Evolutionary conservation across 2,329 filamentous ascomycete genomes (phyloP), one percentile per base, ranked within the genome.

Genomic region (Pseudogymnoascus sp.): DNA sequence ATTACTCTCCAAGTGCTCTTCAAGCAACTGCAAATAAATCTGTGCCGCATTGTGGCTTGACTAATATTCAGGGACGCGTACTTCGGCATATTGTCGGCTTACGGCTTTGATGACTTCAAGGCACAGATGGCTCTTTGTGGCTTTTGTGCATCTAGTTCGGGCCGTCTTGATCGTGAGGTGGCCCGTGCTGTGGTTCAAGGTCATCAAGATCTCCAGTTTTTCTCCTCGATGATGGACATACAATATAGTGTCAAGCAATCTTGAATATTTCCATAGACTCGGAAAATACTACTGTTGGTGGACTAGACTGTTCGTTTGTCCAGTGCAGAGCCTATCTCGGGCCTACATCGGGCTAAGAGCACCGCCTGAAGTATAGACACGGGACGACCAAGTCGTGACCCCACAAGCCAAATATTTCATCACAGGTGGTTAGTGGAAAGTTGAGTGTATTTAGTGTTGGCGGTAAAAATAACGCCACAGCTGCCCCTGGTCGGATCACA

Each of bases 331-430:
- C 17, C 4, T 55, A 55, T 55, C 17, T 55, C 48, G 48, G 48
- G n/a, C 48, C 48, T 55, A 55, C 29, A 33, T 55, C 48, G 48
- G 48, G 12, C 48, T 33, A 55, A 55, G 48, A 55, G 17, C n/a
- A 55, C 8, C 13, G 12, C 10, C 21, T 55, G 4, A 17, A 55
- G n/a, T 31, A 31, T 51, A 48, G 27, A 27, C 17, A 48, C 7
- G 8, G 21, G 21, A 12, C 21, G 9, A n/a, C 12, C 41, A 12
- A 48, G 27, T 27, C 25, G 29, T 48, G 29, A 48, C 42, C 25
- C 42, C 25, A 44, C 12, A 55, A n/a, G 5, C 27, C 13, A 55
- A 17, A 55, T 27, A 33, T 33, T 17, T 31, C 27, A 2, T 55
- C 29, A 33, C 48, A 55, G 31, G 48, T 25, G 5, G 42, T 13